Evolutionary conservation across 2,329 filamentous ascomycete species (phyloP).

Genomic region (Trichocomaceae sp.): DNA sequence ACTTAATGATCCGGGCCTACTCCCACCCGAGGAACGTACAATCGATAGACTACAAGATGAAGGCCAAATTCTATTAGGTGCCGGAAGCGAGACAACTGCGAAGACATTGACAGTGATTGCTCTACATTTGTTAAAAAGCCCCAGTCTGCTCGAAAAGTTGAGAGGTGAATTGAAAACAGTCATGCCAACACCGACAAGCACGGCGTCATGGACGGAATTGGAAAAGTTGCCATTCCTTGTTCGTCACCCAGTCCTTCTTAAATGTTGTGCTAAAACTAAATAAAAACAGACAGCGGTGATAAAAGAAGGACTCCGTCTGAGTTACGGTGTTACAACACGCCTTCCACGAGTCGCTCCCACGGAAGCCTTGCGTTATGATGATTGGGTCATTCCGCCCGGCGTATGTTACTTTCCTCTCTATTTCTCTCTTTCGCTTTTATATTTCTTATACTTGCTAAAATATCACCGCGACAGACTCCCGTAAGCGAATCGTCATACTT

Average conservation of each 20-base stretch:
- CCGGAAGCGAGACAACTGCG: constrained; percentile 32
- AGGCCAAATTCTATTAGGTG: constrained; percentile 24
- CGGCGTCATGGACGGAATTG: constrained; percentile 25
- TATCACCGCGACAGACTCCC: constrained; percentile 19
- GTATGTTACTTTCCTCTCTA: not conserved
- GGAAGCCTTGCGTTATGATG: constrained; percentile 24
- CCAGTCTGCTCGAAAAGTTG: constrained; percentile 17
- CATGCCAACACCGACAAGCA: constrained; percentile 21
- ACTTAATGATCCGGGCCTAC: constrained; percentile 28
- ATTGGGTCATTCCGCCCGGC: constrained; percentile 25
- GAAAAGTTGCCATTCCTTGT: constrained; percentile 37
- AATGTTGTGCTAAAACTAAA: not conserved
- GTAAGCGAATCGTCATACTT: constrained; percentile 34
- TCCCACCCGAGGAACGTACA: constrained; percentile 31
- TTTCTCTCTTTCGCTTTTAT: too few species aligned
- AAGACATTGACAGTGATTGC: constrained; percentile 24
- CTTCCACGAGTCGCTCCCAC: constrained; percentile 24
- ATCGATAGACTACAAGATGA: constrained; percentile 28
- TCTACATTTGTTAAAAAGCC: constrained; percentile 25
- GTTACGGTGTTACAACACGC: constrained; percentile 23
- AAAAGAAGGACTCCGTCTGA: constrained; percentile 28
- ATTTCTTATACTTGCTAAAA: not conserved
- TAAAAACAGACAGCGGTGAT: constrained; percentile 18
- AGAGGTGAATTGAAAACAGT: constrained; percentile 23
- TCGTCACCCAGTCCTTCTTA: not conserved